Base-by-base conservation (phyloP, 257 asterid genomes). In the Osmanthus fragrans region DNA sequence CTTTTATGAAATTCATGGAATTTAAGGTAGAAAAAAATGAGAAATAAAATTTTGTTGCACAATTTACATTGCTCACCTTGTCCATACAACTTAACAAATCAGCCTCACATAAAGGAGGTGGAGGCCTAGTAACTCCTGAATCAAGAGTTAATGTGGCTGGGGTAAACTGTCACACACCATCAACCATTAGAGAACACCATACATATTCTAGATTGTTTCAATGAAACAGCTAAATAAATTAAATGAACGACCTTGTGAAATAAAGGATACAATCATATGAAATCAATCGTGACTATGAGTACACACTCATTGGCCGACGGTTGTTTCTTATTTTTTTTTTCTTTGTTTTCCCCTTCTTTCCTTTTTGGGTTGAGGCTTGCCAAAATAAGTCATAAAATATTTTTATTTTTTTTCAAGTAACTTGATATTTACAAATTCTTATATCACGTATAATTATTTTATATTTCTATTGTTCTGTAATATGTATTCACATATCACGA, bases 41-140 rank as follows among this genome's bases (percentile, higher is more conserved):
- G 36, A 51, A 49, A 21, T 63, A 27, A 83, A 30, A 49, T 49
- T 63, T 49, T 23, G 1, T 45, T 76, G 49, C 72, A 32, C 45
- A 79, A 33, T 51, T 42, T 65, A 54, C 11, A 29, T 56, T 79
- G 75, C 82, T 82, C 78, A 91, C 99, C 94, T 95, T 93, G 86
- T 95, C 99, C 98, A 95, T 95, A 88, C 98, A 90, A 82, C 89
- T 84, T 82, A 95, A 87, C 74, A 95, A 89, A 89, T 95, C 98
- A 72, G 99, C 97, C 87, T 95, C 99, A 84, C 97, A 91, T 84
- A 95, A 84, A 73, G 89, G 97, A 71, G 99, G 94, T 19, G 97
- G 99, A 75, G 98, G 97, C 83, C 98, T 92, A 65, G 98, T 95
- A 77, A 91, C 94, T 83, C 97, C 99, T 77, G 98, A 89, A 80